Percentiles rank a stretch among this genome's conserved stretches.
phyloP scores from a whole-genome alignment of 176 grass and related monocot species.

The Saccharum officinarum region DNA sequence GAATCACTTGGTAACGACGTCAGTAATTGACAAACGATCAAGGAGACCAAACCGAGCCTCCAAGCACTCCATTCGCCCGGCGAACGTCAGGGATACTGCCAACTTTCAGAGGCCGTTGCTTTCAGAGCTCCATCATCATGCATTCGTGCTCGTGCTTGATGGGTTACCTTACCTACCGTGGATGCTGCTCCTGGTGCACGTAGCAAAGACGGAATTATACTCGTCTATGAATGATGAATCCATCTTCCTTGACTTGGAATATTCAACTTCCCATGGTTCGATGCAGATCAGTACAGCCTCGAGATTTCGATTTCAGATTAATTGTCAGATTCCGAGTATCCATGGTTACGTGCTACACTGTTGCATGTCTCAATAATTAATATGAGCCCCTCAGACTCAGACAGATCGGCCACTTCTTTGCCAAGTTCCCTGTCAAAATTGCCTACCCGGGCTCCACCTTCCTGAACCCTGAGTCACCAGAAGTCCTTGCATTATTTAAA shows the following conservation, averaged over 20 bases:
- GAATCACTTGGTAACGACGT: background rate
- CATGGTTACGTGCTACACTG: constrained; percentile 23
- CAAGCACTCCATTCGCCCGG: background rate
- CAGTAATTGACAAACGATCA: background rate
- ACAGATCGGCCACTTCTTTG: background rate
- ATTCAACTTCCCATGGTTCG: constrained; percentile 31
- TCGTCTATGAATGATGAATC: constrained; percentile 48
- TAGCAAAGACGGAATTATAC: constrained; percentile 28
- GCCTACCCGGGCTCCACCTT: background rate
- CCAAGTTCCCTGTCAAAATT: constrained; percentile 12
- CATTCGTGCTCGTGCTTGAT: background rate
- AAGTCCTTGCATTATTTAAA: too few species aligned
- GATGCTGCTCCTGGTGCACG: constrained; percentile 21
- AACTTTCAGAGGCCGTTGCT: constrained; percentile 9
- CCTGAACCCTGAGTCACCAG: background rate
- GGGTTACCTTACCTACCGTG: background rate
- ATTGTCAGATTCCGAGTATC: constrained; percentile 40
- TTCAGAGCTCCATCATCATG: constrained; percentile 25
- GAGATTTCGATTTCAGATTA: constrained; percentile 25
- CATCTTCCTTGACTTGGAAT: constrained; percentile 46
- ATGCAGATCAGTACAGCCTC: constrained; percentile 42
- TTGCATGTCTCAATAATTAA: constrained; percentile 6
- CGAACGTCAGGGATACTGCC: background rate
- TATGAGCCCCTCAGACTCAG: background rate
- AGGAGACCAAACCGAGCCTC: background rate